Base-by-base conservation (phyloP, 179 eudicot genomes). In the Drosera spatulata region DNA sequence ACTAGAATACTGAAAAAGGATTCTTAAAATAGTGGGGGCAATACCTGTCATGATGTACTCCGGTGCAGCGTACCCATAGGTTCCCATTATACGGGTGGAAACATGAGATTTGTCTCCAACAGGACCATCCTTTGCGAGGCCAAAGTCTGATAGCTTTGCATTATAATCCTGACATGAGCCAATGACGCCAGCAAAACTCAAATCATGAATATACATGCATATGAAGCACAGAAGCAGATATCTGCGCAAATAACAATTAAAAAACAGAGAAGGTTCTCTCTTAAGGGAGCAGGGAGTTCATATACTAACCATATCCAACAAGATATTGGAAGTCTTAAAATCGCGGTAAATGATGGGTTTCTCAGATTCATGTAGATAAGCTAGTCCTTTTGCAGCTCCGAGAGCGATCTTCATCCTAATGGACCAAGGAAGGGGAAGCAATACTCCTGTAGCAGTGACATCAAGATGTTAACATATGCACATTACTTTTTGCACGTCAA, bases 31-130 rank as follows among this genome's bases (percentile, higher is more conserved):
- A 53, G 37, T 5, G 7, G 39, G 55, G 9, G 22, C n/a, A 39
- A 45, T 64, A 89, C 97, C 97, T 68, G 97, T 89, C 91, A 85
- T 82, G 60, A 89, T 89, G 43, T 63, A 63, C 45, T 63, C 66
- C 7, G 66, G 66, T 5, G 66, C 66, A 38, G 13, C 53, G 8
- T 43, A 45, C 13, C 65, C 65, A 62, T 54, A 54, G 2, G 66
- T 54, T 5, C 66, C 66, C 66, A 54, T 55, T 9, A 63, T n/a
- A 4, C 60, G 45, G 60, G 66, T 63, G 4, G 41, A 33, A 12
- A 63, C 41, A 50, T 55, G 55, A 11, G 66, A 44, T 10, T 54
- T 7, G 22, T 50, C 66, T 4, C 10, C 11, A 5, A 53, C 22
- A 11, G 66, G 66, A 10, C 66, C 66, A 4, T 43, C 44, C 45